A percentile compares a stretch with the other conserved stretches of the same genome.
These are phyloP conservation scores for Paraglomus brasilianum DNA, from an alignment of 192 early-diverging fungal genomes.

Conservation along the genomic window DNA sequence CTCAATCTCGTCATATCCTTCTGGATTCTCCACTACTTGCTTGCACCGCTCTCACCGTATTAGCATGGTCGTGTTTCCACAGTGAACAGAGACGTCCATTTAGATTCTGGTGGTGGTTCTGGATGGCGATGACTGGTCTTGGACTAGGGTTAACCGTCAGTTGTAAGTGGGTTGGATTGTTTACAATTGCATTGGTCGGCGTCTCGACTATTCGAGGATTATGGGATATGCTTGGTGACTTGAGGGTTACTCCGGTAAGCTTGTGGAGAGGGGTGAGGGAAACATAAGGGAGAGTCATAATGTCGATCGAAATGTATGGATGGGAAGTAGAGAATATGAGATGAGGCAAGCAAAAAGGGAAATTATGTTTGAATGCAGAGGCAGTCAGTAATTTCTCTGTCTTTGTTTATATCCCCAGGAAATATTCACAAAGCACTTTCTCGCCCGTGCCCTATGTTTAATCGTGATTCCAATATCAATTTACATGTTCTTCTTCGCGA, in stretches of 20 bases:
- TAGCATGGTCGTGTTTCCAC: conserved; percentile 88
- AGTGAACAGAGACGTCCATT: conserved; percentile 69
- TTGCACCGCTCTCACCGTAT: conserved; percentile 76
- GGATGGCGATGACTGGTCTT: conserved; percentile 82
- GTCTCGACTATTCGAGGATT: conserved; percentile 80
- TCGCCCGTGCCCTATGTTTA: conserved; percentile 77
- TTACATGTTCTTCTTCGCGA: conserved; percentile 83
- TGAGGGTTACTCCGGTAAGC: conserved; percentile 51
- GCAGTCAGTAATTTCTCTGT: not conserved
- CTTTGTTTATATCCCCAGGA: not conserved
- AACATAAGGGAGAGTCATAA: not conserved
- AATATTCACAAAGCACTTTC: conserved; percentile 67
- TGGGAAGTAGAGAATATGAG: too few relatives aligned
- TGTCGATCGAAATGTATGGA: too few relatives aligned
- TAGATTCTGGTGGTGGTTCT: conserved; percentile 78
- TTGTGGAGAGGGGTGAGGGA: not conserved
- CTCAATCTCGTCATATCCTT: conserved; percentile 89
- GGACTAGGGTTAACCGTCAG: conserved; percentile 62
- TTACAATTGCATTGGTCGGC: conserved; percentile 84
- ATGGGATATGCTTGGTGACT: conserved; percentile 80
- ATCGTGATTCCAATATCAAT: conserved; percentile 76
- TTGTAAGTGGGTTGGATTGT: conserved; percentile 91
- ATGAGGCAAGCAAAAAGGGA: conserved; percentile 27
- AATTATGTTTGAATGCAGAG: conserved; percentile 35
- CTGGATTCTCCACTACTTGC: conserved; percentile 90